Conservation (phyloP, 495 filamentous ascomycete genomes). For the Parathielavia hyrcaniae region DNA sequence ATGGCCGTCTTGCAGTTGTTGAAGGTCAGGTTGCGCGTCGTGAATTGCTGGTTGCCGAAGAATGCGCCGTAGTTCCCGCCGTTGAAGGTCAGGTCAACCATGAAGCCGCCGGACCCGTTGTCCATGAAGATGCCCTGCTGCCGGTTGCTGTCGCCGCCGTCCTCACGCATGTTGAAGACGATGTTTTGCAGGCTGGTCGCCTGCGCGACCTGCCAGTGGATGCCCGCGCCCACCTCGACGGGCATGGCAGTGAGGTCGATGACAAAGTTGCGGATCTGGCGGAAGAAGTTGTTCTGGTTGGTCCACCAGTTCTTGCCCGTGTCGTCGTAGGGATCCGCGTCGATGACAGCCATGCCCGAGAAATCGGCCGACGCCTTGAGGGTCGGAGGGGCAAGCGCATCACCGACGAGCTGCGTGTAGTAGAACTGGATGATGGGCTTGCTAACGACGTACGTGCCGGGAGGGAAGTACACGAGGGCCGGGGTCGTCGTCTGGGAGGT, state of each 20-base stretch:
- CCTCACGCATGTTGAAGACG: slow-evolving; percentile 77
- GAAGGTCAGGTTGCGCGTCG: slow-evolving; percentile 84
- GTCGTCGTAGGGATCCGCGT: slow-evolving; percentile 73
- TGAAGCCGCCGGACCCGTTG: slow-evolving; percentile 86
- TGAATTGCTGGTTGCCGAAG: slow-evolving; percentile 93
- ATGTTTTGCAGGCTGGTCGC: slow-evolving; percentile 90
- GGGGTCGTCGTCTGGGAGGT: slow-evolving; percentile 74
- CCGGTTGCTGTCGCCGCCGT: slow-evolving; percentile 58
- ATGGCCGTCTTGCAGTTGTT: slow-evolving; percentile 84
- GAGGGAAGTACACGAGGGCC: slow-evolving; percentile 73
- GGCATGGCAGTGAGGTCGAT: slow-evolving; percentile 77
- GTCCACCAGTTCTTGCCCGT: slow-evolving; percentile 59
- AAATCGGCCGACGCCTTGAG: slow-evolving; percentile 72
- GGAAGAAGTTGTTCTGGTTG: slow-evolving; percentile 99
- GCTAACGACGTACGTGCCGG: slow-evolving; percentile 67
- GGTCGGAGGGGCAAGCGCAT: slow-evolving; percentile 60
- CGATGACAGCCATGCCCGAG: slow-evolving; percentile 80
- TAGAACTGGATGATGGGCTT: slow-evolving; percentile 66
- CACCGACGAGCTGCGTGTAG: slow-evolving; percentile 76
- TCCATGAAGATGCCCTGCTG: slow-evolving; percentile 97
- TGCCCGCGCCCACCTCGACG: slow-evolving; percentile 59
- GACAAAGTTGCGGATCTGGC: slow-evolving; percentile 88
- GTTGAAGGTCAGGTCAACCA: slow-evolving; percentile 80
- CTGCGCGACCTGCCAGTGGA: slow-evolving; percentile 98
- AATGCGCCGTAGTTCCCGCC: slow-evolving; percentile 80